Percentiles rank a stretch among this genome's conserved stretches.
Evolutionary conservation across 164 flowering plant genomes (phyloP).

Genomic region (Liquidambar formosana): DNA sequence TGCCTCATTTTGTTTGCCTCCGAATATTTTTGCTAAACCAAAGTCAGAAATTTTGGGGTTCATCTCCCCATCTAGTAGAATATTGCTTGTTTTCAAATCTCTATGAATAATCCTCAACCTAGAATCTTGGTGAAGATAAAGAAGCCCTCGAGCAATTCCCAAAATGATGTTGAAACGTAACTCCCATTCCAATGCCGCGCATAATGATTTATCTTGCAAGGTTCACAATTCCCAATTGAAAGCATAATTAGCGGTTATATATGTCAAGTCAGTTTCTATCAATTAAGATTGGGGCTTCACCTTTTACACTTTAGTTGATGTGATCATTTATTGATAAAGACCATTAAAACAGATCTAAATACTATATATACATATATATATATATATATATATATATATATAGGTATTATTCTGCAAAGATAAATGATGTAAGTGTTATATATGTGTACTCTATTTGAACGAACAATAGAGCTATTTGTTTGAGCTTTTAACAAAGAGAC

Average conservation of each 20-base stretch:
- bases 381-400: no score
- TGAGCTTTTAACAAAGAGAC: no score
- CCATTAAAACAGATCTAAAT: no score
- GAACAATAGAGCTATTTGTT: no score
- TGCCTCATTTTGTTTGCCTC: not conserved
- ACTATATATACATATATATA: no score
- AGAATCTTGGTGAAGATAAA: not conserved
- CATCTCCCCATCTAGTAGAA: not conserved
- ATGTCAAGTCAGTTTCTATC: no score
- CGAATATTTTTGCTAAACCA: not conserved
- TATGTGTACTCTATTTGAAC: no score
- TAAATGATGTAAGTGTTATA: no score
- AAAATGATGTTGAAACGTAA: not conserved
- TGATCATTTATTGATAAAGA: no score
- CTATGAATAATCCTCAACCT: not conserved
- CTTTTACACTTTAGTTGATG: no score
- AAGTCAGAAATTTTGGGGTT: conserved; percentile 3
- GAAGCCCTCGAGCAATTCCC: not conserved
- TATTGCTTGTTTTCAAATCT: not conserved
- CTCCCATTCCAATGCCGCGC: not conserved
- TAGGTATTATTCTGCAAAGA: no score
- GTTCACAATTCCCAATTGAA: not conserved
- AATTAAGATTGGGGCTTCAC: no score
- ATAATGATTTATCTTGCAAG: conserved; percentile 7
- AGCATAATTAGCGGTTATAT: not conserved